Evolutionary conservation across 495 filamentous ascomycete genomes (phyloP).

Genomic region (Emericellopsis terricola): DNA sequence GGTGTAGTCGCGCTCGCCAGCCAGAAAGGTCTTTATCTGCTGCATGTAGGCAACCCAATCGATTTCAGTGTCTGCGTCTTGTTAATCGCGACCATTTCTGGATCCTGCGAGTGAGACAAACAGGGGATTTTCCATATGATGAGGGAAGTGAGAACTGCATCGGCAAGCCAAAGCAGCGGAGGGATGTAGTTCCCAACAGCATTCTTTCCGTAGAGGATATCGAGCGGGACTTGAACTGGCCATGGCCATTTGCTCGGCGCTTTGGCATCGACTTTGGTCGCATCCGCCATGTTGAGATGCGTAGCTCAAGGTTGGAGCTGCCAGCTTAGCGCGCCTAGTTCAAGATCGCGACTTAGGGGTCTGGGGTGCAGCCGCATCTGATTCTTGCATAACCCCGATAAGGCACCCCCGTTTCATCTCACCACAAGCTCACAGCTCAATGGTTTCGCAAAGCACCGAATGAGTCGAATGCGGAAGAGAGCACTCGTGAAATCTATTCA

Average conservation of each 20-base stretch:
- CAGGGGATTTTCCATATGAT: slow-evolving; percentile 80
- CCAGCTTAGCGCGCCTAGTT: too few relatives aligned
- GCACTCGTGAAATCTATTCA: too few relatives aligned
- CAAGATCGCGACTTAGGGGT: too few relatives aligned
- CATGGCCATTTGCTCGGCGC: slow-evolving; percentile 6
- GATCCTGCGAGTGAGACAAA: slow-evolving; percentile 22
- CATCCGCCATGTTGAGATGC: too few relatives aligned
- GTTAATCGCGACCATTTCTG: neutral
- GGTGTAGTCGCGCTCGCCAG: slow-evolving; percentile 78
- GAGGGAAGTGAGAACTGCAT: slow-evolving; percentile 52
- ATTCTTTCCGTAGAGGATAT: slow-evolving; percentile 23
- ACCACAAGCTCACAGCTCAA: too few relatives aligned
- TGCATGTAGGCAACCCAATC: slow-evolving; percentile 97
- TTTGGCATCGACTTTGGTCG: too few relatives aligned
- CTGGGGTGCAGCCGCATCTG: too few relatives aligned
- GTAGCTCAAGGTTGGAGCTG: too few relatives aligned
- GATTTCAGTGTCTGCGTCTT: slow-evolving; percentile 74
- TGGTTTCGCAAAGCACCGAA: too few relatives aligned
- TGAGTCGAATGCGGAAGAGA: too few relatives aligned
- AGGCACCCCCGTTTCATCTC: too few relatives aligned
- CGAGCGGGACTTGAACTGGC: slow-evolving; percentile 9
- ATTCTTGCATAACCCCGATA: too few relatives aligned
- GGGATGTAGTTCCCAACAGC: slow-evolving; percentile 21
- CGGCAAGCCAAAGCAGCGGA: slow-evolving; percentile 50
- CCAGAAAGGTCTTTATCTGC: slow-evolving; percentile 59